These are phyloP conservation scores for Hymenotorrendiella dingleyae DNA, from an alignment of 2,329 filamentous ascomycete genomes.

Conservation along the genomic window DNA sequence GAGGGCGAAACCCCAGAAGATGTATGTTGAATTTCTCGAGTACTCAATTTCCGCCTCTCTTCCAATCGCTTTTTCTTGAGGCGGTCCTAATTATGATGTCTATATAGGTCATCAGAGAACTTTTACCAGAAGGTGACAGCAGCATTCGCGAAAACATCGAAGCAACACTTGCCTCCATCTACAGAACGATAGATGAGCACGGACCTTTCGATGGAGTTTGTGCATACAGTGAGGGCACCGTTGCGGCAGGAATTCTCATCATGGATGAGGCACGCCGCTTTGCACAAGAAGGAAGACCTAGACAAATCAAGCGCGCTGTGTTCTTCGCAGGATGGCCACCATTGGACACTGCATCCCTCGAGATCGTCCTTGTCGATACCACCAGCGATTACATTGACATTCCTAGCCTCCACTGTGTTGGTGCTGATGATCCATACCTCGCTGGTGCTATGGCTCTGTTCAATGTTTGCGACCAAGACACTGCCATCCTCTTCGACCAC, in stretches of 20 bases:
- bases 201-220: slow-evolving; percentile 46
- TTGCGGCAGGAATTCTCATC: slow-evolving; percentile 45
- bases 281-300: slow-evolving; percentile 28
- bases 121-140: slow-evolving; percentile 13
- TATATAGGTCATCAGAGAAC: no score
- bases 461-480: slow-evolving; percentile 55
- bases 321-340: slow-evolving; percentile 50
- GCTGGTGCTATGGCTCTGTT: slow-evolving; percentile 55
- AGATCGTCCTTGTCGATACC: slow-evolving; percentile 44
- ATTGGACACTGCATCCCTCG: slow-evolving; percentile 37
- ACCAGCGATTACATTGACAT: slow-evolving; percentile 44
- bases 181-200: slow-evolving; percentile 39
- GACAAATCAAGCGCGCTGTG: slow-evolving; percentile 37
- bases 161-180: slow-evolving; percentile 28
- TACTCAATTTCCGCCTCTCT: no score
- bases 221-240: slow-evolving; percentile 54
- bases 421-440: slow-evolving; percentile 53
- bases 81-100: no score
- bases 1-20: slow-evolving; percentile 21
- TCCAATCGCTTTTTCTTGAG: no score
- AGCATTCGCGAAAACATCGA: slow-evolving; percentile 20
- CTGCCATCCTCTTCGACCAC: slow-evolving; percentile 56
- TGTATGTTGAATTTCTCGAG: no score
- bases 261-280: slow-evolving; percentile 42
- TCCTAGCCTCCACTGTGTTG: slow-evolving; percentile 48